Conservation (phyloP, 352 stramenopile genomes). For the Labyrinthula sp. region DNA sequence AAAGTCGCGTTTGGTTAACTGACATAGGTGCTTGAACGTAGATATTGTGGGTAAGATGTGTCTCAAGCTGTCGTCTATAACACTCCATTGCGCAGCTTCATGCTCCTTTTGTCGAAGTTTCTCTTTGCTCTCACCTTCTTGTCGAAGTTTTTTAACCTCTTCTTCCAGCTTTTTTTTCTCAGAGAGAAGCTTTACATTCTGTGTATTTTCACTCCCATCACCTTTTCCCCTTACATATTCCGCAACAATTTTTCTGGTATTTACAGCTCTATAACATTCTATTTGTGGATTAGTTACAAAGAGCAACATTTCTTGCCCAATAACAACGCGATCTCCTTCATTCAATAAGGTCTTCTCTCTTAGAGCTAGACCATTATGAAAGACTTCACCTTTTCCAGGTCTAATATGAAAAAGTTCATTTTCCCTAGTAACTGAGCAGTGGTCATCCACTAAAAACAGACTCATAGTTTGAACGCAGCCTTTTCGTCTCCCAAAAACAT, state of each 20-base stretch:
- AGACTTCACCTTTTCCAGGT: constrained; percentile 53
- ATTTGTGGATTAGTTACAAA: constrained; percentile 35
- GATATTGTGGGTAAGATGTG: constrained; percentile 69
- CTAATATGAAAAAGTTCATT: constrained; percentile 40
- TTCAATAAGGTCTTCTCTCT: constrained; percentile 39
- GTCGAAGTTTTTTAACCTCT: constrained; percentile 59
- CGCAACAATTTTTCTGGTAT: neutral
- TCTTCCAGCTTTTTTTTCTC: constrained; percentile 64
- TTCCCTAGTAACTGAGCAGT: constrained; percentile 41
- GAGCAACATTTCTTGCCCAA: constrained; percentile 60
- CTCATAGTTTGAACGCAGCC: constrained; percentile 70
- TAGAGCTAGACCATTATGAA: constrained; percentile 55
- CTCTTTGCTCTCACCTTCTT: constrained; percentile 38
- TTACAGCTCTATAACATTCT: constrained; percentile 1
- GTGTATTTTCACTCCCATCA: constrained; percentile 39
- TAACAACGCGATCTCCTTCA: constrained; percentile 49
- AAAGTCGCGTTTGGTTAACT: constrained; percentile 60
- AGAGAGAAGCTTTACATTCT: constrained; percentile 59
- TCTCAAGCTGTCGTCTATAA: constrained; percentile 59
- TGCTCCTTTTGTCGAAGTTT: constrained; percentile 29
- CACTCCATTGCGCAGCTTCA: constrained; percentile 29
- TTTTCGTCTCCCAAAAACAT: constrained; percentile 41
- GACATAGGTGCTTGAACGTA: constrained; percentile 67
- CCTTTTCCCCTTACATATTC: constrained; percentile 1
- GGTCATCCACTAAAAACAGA: constrained; percentile 58